phyloP scores from a whole-genome alignment of 2,329 filamentous ascomycete genomes.

The Rutstroemia sp. region DNA sequence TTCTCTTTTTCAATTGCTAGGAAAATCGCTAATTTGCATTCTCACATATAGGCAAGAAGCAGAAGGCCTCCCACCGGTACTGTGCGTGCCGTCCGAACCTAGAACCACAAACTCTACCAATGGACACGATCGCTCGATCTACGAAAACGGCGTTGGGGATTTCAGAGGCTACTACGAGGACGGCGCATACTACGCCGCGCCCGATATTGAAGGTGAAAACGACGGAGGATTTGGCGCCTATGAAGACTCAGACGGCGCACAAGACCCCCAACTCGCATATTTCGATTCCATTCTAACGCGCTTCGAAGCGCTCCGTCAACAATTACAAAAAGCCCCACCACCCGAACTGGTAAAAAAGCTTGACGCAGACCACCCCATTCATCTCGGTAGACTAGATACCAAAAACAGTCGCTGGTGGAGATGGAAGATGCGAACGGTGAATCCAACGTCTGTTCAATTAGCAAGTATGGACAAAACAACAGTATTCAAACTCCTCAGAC shows the following conservation, averaged over 20 bases:
- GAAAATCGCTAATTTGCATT: slow-evolving; percentile 36
- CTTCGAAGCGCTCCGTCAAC: slow-evolving; percentile 57
- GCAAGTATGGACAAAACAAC: slow-evolving; percentile 59
- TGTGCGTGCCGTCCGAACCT: slow-evolving; percentile 51
- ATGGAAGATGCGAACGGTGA: slow-evolving; percentile 41
- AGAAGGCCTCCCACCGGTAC: slow-evolving; percentile 61
- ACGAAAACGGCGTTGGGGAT: slow-evolving; percentile 43
- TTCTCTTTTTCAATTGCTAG: not conserved
- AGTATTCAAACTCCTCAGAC: slow-evolving; percentile 56
- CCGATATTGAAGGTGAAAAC: slow-evolving; percentile 30
- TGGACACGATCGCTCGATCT: slow-evolving; percentile 35
- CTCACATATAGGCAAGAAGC: slow-evolving; percentile 57
- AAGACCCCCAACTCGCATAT: slow-evolving; percentile 55
- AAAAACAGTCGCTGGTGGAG: slow-evolving; percentile 46
- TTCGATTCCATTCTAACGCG: slow-evolving; percentile 57
- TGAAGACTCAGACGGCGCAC: slow-evolving; percentile 17
- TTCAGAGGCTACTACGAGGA: slow-evolving; percentile 64
- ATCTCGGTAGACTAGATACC: slow-evolving; percentile 32
- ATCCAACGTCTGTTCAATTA: slow-evolving; percentile 52
- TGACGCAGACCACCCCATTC: slow-evolving; percentile 41
- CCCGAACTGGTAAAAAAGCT: slow-evolving; percentile 45
- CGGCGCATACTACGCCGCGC: slow-evolving; percentile 65
- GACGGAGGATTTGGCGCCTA: slow-evolving; percentile 23
- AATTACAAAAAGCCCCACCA: slow-evolving; percentile 50
- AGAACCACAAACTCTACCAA: slow-evolving; percentile 20